Conservation (phyloP, 2,329 filamentous ascomycete genomes). For the Aspergillus fructus region DNA sequence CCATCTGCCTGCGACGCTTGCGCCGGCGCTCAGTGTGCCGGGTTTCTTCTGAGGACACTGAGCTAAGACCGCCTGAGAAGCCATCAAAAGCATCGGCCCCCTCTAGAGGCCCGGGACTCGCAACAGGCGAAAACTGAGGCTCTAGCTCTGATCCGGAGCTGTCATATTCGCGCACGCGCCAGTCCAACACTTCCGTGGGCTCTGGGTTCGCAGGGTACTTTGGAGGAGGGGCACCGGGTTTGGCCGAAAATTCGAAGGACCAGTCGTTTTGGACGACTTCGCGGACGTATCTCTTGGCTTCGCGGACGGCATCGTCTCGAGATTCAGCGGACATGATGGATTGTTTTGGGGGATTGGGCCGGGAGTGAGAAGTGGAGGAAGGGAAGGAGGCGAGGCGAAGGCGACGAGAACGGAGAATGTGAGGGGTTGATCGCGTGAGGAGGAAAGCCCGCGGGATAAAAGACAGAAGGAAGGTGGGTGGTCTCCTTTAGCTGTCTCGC, state of each 20-base stretch:
- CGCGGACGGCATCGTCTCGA: slow-evolving; percentile 41
- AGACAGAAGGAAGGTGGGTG: background rate
- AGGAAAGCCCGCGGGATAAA: slow-evolving; percentile 3
- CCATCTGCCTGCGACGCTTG: slow-evolving; percentile 56
- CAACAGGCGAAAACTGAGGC: slow-evolving; percentile 19
- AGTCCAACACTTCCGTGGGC: slow-evolving; percentile 31
- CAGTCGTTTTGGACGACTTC: slow-evolving; percentile 45
- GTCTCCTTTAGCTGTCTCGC: background rate
- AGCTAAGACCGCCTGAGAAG: background rate
- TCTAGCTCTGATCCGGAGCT: slow-evolving; percentile 40
- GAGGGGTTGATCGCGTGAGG: slow-evolving; percentile 18
- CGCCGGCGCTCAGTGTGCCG: slow-evolving; percentile 54
- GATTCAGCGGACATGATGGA: slow-evolving; percentile 25
- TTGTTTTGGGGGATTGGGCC: background rate
- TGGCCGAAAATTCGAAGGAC: slow-evolving; percentile 32
- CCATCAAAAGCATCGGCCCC: slow-evolving; percentile 9
- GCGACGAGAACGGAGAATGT: slow-evolving; percentile 8
- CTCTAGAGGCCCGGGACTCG: background rate
- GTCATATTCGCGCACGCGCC: slow-evolving; percentile 39
- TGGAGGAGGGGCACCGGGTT: slow-evolving; percentile 18
- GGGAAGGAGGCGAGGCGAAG: background rate
- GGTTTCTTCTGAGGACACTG: slow-evolving; percentile 34
- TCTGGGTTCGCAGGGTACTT: slow-evolving; percentile 23
- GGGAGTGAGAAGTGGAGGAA: background rate
- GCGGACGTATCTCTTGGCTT: slow-evolving; percentile 42